These are phyloP conservation scores for Talaromyces sp. DNA, from an alignment of 2,329 filamentous ascomycete species.

Conservation along the genomic window DNA sequence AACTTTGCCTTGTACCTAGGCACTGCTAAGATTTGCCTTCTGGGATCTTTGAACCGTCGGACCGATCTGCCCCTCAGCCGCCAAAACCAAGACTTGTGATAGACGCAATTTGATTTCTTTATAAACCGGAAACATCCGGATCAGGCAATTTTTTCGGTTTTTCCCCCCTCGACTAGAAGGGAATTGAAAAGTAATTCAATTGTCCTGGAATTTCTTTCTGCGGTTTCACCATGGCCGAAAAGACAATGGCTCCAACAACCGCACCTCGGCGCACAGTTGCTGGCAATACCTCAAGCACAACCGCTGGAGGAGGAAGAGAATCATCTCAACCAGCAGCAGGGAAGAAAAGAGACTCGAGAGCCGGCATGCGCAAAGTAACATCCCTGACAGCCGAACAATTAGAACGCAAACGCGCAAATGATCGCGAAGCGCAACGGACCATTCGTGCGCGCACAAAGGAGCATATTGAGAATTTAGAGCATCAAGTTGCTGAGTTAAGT, in stretches of 20 bases:
- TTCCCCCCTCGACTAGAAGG: background rate
- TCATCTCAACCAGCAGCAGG: background rate
- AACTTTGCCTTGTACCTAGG: background rate
- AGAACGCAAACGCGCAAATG: constrained; percentile 59
- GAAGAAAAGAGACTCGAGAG: constrained; percentile 46
- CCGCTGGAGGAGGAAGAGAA: background rate
- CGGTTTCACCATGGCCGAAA: background rate
- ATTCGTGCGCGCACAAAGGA: constrained; percentile 59
- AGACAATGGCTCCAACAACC: constrained; percentile 3
- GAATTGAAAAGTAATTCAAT: background rate
- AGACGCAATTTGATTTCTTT: background rate
- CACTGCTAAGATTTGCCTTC: background rate
- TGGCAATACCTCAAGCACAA: constrained; percentile 5
- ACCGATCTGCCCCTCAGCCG: constrained; percentile 1
- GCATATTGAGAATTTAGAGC: constrained; percentile 57
- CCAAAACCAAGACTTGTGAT: constrained; percentile 4
- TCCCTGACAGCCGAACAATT: constrained; percentile 57
- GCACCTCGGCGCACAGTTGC: constrained; percentile 3
- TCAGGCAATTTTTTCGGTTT: background rate
- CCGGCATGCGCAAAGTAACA: constrained; percentile 56
- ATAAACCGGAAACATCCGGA: background rate
- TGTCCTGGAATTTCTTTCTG: background rate
- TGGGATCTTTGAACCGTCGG: background rate
- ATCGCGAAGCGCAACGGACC: constrained; percentile 58
- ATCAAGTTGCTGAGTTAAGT: constrained; percentile 52